A percentile compares a stretch with the other conserved stretches of the same genome.
Conservation (phyloP, 2,329 filamentous ascomycete species). For the Diaporthe sp. region DNA sequence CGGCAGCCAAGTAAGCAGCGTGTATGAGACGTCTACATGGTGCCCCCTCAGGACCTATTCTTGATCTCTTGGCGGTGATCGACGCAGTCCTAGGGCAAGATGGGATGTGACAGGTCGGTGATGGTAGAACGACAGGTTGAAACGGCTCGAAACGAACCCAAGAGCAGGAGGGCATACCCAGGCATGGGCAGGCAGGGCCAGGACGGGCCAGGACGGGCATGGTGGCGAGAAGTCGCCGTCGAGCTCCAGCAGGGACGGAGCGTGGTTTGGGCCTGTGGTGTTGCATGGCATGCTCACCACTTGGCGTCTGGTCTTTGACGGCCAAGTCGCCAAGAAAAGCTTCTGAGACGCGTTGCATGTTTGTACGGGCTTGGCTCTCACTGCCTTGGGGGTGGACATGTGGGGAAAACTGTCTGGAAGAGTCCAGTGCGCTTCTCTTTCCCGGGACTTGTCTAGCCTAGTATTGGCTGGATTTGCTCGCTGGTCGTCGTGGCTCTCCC, state of each 20-base stretch:
- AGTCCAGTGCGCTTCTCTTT: conserved; percentile 15
- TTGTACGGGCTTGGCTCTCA: conserved; percentile 29
- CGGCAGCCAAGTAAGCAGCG: conserved; percentile 38
- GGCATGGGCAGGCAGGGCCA: not conserved
- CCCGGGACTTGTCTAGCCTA: not conserved
- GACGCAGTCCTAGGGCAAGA: conserved; percentile 10
- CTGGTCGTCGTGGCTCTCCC: not conserved
- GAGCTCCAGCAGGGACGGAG: not conserved
- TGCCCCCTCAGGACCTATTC: conserved; percentile 36
- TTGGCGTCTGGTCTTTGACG: conserved; percentile 40
- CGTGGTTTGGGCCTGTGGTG: not conserved
- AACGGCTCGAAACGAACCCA: conserved; percentile 35
- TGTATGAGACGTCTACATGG: conserved; percentile 31
- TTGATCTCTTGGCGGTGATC: conserved; percentile 38
- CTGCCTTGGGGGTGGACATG: not conserved
- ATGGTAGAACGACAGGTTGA: conserved; percentile 25
- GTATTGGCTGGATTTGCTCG: not conserved
- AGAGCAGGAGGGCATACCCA: conserved; percentile 5
- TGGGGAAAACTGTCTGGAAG: conserved; percentile 11
- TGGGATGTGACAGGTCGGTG: conserved; percentile 30
- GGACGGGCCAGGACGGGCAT: not conserved
- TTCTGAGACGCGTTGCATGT: conserved; percentile 39
- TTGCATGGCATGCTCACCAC: conserved; percentile 13
- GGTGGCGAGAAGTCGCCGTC: not conserved
- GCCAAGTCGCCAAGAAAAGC: conserved; percentile 38